Conservation (phyloP, 2,329 filamentous ascomycete genomes). For the Rutstroemia sp. region DNA sequence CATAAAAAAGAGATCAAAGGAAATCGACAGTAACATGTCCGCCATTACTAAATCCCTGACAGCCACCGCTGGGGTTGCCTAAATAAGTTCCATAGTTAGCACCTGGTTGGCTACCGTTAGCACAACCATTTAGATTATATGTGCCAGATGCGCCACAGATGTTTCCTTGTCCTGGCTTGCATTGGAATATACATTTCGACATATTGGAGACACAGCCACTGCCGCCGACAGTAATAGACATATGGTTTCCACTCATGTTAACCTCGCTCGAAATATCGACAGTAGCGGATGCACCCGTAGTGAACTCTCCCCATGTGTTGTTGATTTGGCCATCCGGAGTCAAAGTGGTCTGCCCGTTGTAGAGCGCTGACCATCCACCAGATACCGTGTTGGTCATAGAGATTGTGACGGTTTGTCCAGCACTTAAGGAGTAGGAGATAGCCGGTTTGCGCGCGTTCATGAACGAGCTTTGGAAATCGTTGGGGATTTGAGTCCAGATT, state of each 20-base stretch:
- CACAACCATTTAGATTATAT: slow-evolving; percentile 2
- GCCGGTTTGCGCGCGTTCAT: not conserved
- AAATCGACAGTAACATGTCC: not conserved
- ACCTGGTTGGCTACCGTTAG: slow-evolving; percentile 2
- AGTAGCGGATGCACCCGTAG: slow-evolving; percentile 9
- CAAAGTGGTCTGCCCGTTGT: slow-evolving; percentile 6
- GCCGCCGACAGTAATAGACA: slow-evolving; percentile 3
- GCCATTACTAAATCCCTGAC: slow-evolving; percentile 9
- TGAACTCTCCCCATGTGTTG: slow-evolving; percentile 14
- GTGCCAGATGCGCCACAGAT: slow-evolving; percentile 1
- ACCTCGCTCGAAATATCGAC: slow-evolving; percentile 9
- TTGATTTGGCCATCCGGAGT: slow-evolving; percentile 7
- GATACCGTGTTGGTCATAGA: slow-evolving; percentile 11
- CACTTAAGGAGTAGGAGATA: slow-evolving; percentile 5
- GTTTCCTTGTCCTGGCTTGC: not conserved
- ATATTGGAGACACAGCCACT: slow-evolving; percentile 5
- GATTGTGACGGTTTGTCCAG: slow-evolving; percentile 1
- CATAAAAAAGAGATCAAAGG: not conserved
- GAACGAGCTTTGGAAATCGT: slow-evolving; percentile 6
- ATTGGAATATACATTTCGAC: slow-evolving; percentile 1
- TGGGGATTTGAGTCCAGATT: slow-evolving; percentile 1
- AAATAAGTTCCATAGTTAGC: not conserved
- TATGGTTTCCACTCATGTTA: slow-evolving; percentile 10
- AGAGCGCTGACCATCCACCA: slow-evolving; percentile 11
- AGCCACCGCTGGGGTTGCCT: slow-evolving; percentile 7